phyloP scores from a whole-genome alignment of 805 yeast genomes.

The Yarrowia sp. region DNA sequence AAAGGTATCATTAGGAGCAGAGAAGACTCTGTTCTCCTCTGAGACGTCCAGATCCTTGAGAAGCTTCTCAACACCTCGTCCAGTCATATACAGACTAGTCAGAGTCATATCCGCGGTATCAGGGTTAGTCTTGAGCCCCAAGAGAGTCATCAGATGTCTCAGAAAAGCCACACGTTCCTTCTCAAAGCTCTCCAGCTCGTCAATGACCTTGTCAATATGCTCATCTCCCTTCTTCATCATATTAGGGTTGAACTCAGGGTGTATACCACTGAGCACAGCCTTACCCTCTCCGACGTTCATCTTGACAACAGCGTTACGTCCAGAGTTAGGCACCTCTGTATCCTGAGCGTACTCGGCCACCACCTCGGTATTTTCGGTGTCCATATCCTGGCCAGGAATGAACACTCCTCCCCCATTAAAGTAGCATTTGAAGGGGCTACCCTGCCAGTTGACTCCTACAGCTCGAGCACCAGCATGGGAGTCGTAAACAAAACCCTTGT shows the following conservation, averaged over 20 bases:
- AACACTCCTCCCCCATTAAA: constrained; percentile 93
- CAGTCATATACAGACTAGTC: constrained; percentile 68
- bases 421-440: constrained; percentile 52
- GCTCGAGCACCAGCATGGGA: constrained; percentile 79
- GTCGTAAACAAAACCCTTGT: constrained; percentile 78
- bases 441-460: constrained; percentile 38
- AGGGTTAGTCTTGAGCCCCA: constrained; percentile 75
- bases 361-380: constrained; percentile 63
- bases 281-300: constrained; percentile 75
- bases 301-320: constrained; percentile 68
- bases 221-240: constrained; percentile 52
- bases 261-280: constrained; percentile 82
- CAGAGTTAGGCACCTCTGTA: constrained; percentile 58
- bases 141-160: constrained; percentile 59
- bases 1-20: constrained; percentile 25
- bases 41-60: constrained; percentile 12
- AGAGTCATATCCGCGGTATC: constrained; percentile 60
- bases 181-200: constrained; percentile 56
- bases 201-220: constrained; percentile 51
- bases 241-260: constrained; percentile 80
- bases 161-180: constrained; percentile 62
- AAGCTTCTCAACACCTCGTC: constrained; percentile 9
- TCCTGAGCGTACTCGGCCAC: constrained; percentile 70
- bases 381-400: constrained; percentile 68
- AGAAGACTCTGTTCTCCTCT: constrained; percentile 13